Percentiles rank a stretch among this genome's conserved stretches.
Evolutionary conservation across 768 basidiomycete species (phyloP).

Genomic region (Naganishia friedmannii): DNA sequence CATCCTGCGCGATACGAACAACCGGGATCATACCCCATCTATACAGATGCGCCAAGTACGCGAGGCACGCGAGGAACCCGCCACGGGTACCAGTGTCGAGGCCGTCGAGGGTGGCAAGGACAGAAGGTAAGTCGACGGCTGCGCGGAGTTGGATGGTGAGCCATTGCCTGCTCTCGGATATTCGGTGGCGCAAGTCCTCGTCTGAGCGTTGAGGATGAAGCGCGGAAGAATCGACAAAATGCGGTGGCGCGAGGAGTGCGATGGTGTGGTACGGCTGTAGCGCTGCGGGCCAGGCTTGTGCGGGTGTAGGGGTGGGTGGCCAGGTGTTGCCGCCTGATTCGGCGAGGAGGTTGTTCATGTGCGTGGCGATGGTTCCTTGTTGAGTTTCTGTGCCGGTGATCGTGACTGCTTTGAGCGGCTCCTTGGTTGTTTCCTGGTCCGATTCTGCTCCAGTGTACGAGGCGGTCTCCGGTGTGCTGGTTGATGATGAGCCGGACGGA

Average conservation of each 20-base stretch:
- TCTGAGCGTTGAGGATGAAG: conserved; percentile 23
- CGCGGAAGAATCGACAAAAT: conserved; percentile 27
- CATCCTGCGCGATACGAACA: conserved; percentile 31
- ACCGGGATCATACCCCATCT: conserved; percentile 30
- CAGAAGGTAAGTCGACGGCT: conserved; percentile 2
- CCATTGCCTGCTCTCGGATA: conserved; percentile 24
- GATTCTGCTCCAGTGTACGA: too few relatives aligned
- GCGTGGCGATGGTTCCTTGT: too few relatives aligned
- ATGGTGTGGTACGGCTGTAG: conserved; percentile 25
- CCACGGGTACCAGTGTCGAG: conserved; percentile 7
- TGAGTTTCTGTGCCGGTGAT: too few relatives aligned
- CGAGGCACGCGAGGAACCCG: conserved; percentile 28
- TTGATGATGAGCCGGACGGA: too few relatives aligned
- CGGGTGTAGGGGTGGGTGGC: conserved; percentile 22
- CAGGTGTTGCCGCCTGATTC: conserved; percentile 24
- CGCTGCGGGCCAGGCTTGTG: background rate
- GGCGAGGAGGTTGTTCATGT: conserved; percentile 10
- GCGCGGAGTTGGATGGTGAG: conserved; percentile 17
- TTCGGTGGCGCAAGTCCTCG: conserved; percentile 21
- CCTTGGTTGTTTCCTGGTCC: too few relatives aligned
- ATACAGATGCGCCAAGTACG: conserved; percentile 31
- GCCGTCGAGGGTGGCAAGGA: background rate
- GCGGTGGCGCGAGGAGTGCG: conserved; percentile 22
- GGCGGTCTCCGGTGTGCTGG: too few relatives aligned
- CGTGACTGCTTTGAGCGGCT: too few relatives aligned